These are phyloP conservation scores for Petunia hybrid DNA, from an alignment of 305 asterid species.

Conservation along the genomic window DNA sequence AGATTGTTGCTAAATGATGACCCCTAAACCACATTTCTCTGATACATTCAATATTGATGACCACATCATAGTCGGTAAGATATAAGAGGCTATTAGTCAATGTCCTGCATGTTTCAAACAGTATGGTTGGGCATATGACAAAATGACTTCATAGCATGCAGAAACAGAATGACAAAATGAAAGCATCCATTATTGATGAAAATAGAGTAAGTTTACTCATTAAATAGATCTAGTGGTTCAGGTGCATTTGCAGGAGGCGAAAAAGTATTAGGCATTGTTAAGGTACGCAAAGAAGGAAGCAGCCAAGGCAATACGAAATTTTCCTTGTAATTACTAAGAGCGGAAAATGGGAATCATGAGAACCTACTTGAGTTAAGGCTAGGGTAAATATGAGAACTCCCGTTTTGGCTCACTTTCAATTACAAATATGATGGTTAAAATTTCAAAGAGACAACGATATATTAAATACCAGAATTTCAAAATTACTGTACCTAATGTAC, in stretches of 20 bases:
- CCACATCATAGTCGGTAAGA: constrained; percentile 20
- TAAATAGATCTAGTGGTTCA: not conserved
- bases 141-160: constrained; percentile 4
- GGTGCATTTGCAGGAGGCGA: not conserved
- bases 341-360: not conserved
- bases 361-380: not conserved
- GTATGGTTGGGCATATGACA: constrained; percentile 18
- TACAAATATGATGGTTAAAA: not conserved
- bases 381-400: not conserved
- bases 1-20: constrained; percentile 23
- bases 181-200: not conserved
- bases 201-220: not conserved
- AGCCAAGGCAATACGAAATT: not conserved
- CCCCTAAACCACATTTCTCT: constrained; percentile 18
- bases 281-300: not conserved
- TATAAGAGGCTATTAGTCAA: constrained; percentile 15
- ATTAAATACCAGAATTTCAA: not conserved
- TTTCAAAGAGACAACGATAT: not conserved
- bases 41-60: not conserved
- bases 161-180: not conserved
- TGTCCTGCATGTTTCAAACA: not conserved
- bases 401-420: not conserved
- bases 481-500: not conserved
- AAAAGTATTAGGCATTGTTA: not conserved
- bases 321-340: not conserved